These are phyloP conservation scores for Dentipellis fragilis DNA, from an alignment of 768 basidiomycete species.

Conservation along the genomic window DNA sequence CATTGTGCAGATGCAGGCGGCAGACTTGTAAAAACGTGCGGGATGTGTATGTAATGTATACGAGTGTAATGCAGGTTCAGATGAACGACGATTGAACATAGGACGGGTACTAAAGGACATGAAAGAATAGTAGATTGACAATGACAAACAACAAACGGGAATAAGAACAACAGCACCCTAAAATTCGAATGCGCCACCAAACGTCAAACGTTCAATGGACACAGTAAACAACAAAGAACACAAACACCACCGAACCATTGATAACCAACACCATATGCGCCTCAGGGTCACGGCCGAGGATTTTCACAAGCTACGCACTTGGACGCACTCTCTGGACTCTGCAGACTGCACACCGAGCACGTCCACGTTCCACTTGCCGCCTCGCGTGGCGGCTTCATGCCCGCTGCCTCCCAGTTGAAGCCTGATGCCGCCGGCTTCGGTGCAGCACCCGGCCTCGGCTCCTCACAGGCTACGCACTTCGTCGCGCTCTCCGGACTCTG, in stretches of 20 bases:
- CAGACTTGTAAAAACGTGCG: not conserved
- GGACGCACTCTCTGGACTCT: conserved; percentile 16
- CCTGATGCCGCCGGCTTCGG: not conserved
- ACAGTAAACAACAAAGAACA: not conserved
- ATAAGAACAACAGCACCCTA: not conserved
- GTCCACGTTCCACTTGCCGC: conserved; percentile 22
- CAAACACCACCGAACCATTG: not conserved
- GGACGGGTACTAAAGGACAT: too few species aligned
- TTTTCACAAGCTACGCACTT: conserved; percentile 24
- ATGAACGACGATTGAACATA: too few species aligned
- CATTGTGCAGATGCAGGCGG: too few species aligned
- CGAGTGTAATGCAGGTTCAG: too few species aligned
- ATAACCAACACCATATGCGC: too few species aligned
- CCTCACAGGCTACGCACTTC: conserved; percentile 24
- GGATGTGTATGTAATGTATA: conserved; percentile 4
- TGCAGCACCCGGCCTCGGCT: not conserved
- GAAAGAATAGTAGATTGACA: not conserved
- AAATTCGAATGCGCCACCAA: not conserved
- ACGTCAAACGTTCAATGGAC: not conserved
- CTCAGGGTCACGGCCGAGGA: conserved; percentile 1
- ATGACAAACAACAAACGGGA: not conserved
- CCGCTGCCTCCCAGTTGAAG: conserved; percentile 32
- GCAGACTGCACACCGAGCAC: conserved; percentile 28
- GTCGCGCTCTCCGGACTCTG: conserved; percentile 16
- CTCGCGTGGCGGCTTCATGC: conserved; percentile 21